Percentiles rank a stretch among this genome's conserved stretches.
Evolutionary conservation across 352 stramenopile genomes (phyloP).

Genomic region (Globisporangium radiosum): DNA sequence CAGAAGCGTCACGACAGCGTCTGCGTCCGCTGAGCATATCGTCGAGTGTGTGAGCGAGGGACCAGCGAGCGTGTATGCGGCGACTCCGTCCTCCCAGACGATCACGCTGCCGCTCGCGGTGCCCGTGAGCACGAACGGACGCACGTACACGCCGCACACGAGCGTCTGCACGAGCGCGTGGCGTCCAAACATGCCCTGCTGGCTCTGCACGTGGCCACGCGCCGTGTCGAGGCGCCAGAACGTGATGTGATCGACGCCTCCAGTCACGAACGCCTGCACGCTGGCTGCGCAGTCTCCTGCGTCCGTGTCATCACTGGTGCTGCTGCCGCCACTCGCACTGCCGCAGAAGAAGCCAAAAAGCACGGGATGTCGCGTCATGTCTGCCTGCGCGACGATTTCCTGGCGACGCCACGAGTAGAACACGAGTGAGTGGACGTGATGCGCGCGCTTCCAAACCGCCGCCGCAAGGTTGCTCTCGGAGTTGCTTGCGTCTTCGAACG

Average conservation of each 20-base stretch:
- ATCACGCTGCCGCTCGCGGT: slow-evolving; percentile 40
- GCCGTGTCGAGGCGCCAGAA: slow-evolving; percentile 55
- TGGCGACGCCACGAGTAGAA: slow-evolving; percentile 42
- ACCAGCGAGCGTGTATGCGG: slow-evolving; percentile 31
- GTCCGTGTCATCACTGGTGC: neutral
- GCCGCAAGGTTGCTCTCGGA: slow-evolving; percentile 35
- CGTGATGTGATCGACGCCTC: slow-evolving; percentile 60
- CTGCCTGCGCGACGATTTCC: slow-evolving; percentile 16
- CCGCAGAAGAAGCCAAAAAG: slow-evolving; percentile 46
- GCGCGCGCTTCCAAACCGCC: slow-evolving; percentile 38
- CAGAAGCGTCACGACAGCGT: slow-evolving; percentile 29
- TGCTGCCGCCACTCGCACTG: neutral
- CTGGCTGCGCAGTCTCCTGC: neutral
- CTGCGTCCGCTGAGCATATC: neutral
- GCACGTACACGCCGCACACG: slow-evolving; percentile 30
- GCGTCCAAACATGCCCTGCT: slow-evolving; percentile 59
- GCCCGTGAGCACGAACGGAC: slow-evolving; percentile 49
- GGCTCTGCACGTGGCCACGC: slow-evolving; percentile 37
- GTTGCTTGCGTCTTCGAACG: slow-evolving; percentile 19
- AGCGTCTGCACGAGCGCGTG: slow-evolving; percentile 48
- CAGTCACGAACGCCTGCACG: slow-evolving; percentile 36
- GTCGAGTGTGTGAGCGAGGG: neutral
- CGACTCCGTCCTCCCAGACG: slow-evolving; percentile 49
- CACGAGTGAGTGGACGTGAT: slow-evolving; percentile 34
- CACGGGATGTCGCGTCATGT: slow-evolving; percentile 51